phyloP scores from a whole-genome alignment of 148 eudicot genomes.

The Spergularia marina region DNA sequence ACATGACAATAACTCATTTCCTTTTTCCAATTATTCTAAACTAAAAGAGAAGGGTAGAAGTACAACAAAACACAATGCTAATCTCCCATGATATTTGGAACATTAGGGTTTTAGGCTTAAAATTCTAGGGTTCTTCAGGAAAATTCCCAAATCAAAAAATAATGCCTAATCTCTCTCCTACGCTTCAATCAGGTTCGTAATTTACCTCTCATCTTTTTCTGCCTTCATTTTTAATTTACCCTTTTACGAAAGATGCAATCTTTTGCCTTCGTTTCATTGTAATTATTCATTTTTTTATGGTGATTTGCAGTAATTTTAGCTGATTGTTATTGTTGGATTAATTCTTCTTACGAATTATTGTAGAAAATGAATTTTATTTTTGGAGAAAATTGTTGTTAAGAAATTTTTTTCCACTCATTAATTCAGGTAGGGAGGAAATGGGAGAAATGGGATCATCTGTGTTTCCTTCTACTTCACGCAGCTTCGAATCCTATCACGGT shows the following conservation, averaged over 20 bases:
- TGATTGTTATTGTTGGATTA: not conserved
- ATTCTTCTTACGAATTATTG: not conserved
- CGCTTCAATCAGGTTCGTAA: constrained; percentile 9
- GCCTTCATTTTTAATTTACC: too few species aligned
- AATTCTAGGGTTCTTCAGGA: not conserved
- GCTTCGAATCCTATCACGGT: too few species aligned
- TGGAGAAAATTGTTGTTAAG: not conserved
- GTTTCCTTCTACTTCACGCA: too few species aligned
- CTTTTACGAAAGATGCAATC: not conserved
- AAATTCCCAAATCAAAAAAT: not conserved
- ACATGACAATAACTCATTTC: too few species aligned
- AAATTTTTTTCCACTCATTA: constrained; percentile 1
- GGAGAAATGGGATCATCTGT: constrained; percentile 55
- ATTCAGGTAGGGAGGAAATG: constrained; percentile 44
- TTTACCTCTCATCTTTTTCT: not conserved
- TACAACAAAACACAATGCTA: too few species aligned
- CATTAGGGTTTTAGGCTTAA: too few species aligned
- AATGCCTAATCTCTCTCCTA: not conserved
- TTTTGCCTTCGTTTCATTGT: not conserved
- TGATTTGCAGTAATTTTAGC: not conserved
- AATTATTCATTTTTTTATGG: not conserved
- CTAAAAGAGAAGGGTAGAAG: too few species aligned
- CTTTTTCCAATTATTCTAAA: too few species aligned
- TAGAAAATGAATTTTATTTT: not conserved
- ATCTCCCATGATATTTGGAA: too few species aligned